Evolutionary conservation across 2,329 filamentous ascomycete genomes (phyloP).

Genomic region (Canariomyces notabilis): DNA sequence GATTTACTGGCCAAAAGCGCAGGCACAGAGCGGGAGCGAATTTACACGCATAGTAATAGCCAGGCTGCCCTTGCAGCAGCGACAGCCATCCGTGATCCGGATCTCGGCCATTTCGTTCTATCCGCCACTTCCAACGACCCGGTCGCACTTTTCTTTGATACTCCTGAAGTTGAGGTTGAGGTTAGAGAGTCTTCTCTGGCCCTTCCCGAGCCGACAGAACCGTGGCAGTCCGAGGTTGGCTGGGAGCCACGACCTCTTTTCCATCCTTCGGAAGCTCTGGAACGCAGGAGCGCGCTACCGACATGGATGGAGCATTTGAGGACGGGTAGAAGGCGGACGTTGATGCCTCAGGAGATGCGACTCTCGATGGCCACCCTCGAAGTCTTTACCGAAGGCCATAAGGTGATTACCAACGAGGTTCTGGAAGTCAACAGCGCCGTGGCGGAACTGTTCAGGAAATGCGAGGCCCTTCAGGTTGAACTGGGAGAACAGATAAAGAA

Average conservation of each 20-base stretch:
- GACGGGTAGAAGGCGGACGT: slow-evolving; percentile 36
- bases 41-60: slow-evolving; percentile 49
- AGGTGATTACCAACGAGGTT: slow-evolving; percentile 65
- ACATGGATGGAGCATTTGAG: slow-evolving; percentile 37
- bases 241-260: slow-evolving; percentile 63
- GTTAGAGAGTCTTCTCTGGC: slow-evolving; percentile 38
- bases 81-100: slow-evolving; percentile 52
- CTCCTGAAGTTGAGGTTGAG: slow-evolving; percentile 47
- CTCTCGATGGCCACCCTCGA: slow-evolving; percentile 66
- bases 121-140: slow-evolving; percentile 56
- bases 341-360: slow-evolving; percentile 62
- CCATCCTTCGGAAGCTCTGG: slow-evolving; percentile 57
- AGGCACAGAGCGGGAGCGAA: slow-evolving; percentile 49
- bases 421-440: slow-evolving; percentile 63
- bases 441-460: slow-evolving; percentile 67
- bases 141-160: slow-evolving; percentile 55
- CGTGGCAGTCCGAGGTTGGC: slow-evolving; percentile 46
- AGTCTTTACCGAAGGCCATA: slow-evolving; percentile 68
- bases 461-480: slow-evolving; percentile 62
- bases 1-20: slow-evolving; percentile 56
- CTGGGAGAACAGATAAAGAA: slow-evolving; percentile 62
- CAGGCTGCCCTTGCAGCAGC: slow-evolving; percentile 50
- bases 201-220: slow-evolving; percentile 30
- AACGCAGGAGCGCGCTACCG: slow-evolving; percentile 51
- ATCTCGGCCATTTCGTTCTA: slow-evolving; percentile 59